phyloP scores from a whole-genome alignment of 116 monocot genomes.

The Posidonia oceanica region DNA sequence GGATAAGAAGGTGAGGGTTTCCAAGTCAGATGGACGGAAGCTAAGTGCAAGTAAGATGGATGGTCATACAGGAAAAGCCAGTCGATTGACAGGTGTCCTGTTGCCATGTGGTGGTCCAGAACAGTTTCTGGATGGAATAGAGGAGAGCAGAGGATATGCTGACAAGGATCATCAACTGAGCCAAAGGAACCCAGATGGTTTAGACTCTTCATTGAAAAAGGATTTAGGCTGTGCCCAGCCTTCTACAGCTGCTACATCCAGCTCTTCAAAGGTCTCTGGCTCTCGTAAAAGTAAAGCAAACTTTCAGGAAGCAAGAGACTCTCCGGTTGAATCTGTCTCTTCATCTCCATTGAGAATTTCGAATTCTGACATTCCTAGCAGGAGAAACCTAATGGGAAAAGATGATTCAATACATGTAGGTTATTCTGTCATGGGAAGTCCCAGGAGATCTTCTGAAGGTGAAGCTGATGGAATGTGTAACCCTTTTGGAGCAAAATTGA shows the following conservation, averaged over 20 bases:
- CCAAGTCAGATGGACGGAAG: constrained; percentile 27
- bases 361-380: constrained; percentile 20
- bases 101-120: constrained; percentile 14
- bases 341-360: constrained; percentile 68
- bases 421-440: constrained; percentile 23
- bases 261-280: constrained; percentile 80
- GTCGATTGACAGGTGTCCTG: constrained; percentile 6
- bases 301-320: constrained; percentile 49
- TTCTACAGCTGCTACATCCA: constrained; percentile 55
- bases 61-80: constrained; percentile 20
- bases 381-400: constrained; percentile 21
- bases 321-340: constrained; percentile 95
- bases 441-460: constrained; percentile 33
- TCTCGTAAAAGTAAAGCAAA: constrained; percentile 54
- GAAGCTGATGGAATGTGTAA: constrained; percentile 34
- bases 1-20: constrained; percentile 37
- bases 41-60: constrained; percentile 10
- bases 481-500: constrained; percentile 13
- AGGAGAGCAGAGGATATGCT: constrained; percentile 10
- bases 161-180: constrained; percentile 14
- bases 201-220: constrained; percentile 25
- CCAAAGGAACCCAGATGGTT: constrained; percentile 16
- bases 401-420: constrained; percentile 19
- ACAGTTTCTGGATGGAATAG: constrained; percentile 10
- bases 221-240: constrained; percentile 24